These are phyloP conservation scores for Schizochytrium sp. DNA, from an alignment of 108 stramenopile genomes.

Conservation along the genomic window DNA sequence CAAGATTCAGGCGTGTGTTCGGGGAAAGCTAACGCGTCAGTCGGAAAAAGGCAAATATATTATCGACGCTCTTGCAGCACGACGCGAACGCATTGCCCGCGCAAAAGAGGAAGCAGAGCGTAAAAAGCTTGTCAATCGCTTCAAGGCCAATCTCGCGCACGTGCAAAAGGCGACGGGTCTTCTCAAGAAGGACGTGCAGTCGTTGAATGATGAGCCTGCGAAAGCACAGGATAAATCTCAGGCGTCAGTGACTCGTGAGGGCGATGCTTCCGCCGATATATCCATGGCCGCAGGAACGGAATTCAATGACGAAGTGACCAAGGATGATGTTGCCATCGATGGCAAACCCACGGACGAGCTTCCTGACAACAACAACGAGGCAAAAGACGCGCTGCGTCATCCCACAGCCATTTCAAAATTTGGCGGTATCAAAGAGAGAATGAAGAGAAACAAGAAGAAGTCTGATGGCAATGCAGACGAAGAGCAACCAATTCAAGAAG, in stretches of 20 bases:
- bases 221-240: neutral
- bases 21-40: neutral
- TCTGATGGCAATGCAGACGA: too few species aligned
- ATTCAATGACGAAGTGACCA: neutral
- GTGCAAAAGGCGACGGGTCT: neutral
- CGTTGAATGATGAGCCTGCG: neutral
- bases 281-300: neutral
- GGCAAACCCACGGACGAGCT: neutral
- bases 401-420: too few species aligned
- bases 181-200: neutral
- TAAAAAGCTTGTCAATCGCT: constrained; percentile 1
- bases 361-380: too few species aligned
- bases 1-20: neutral
- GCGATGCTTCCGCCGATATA: neutral
- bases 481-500: too few species aligned
- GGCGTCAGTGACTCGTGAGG: neutral
- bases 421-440: too few species aligned
- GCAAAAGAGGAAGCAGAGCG: neutral
- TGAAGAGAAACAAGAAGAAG: too few species aligned
- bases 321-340: neutral
- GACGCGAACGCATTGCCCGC: neutral
- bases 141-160: neutral
- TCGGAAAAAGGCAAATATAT: neutral
- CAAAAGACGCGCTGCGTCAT: too few species aligned
- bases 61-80: neutral